Evolutionary conservation across 2,329 filamentous ascomycete species (phyloP).

Genomic region (Fusarium cicatricum): DNA sequence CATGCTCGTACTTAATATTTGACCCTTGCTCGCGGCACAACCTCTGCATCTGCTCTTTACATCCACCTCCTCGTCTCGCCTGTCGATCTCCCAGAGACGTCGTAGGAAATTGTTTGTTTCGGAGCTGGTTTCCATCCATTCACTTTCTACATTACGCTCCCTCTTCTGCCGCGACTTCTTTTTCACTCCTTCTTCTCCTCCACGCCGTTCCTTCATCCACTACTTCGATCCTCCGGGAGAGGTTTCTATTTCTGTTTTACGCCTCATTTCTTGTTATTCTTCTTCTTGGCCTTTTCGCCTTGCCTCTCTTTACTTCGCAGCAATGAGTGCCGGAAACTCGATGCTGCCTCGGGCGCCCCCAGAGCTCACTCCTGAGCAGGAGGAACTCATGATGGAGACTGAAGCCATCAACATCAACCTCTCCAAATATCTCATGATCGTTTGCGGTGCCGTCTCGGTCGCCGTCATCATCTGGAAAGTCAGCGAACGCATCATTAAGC

Average conservation of each 20-base stretch:
- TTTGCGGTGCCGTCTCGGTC: slow-evolving; percentile 69
- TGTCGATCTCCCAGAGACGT: slow-evolving; percentile 33
- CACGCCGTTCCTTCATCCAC: slow-evolving; percentile 5
- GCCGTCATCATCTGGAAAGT: slow-evolving; percentile 74
- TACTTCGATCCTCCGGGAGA: slow-evolving; percentile 30
- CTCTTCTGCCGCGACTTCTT: slow-evolving; percentile 13
- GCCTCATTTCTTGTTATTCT: slow-evolving; percentile 12
- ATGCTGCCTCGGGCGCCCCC: slow-evolving; percentile 20
- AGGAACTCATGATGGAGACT: slow-evolving; percentile 20
- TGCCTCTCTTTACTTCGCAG: slow-evolving; percentile 5
- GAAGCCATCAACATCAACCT: slow-evolving; percentile 57
- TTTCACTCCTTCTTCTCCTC: slow-evolving; percentile 7
- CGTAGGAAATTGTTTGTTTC: slow-evolving; percentile 35
- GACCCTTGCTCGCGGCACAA: slow-evolving; percentile 12
- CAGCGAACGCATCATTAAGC: slow-evolving; percentile 66
- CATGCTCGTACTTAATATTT: slow-evolving; percentile 19
- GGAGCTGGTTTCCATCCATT: slow-evolving; percentile 31
- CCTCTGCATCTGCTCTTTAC: slow-evolving; percentile 11
- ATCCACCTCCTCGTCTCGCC: slow-evolving; percentile 27
- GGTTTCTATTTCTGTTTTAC: slow-evolving; percentile 22
- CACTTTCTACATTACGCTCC: slow-evolving; percentile 29
- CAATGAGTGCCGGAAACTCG: slow-evolving; percentile 40
- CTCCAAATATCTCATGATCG: slow-evolving; percentile 67
- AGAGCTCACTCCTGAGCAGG: slow-evolving; percentile 30
- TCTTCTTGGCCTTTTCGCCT: neutral